A percentile compares a stretch with the other conserved stretches of the same genome.
Evolutionary conservation across 2,329 filamentous ascomycete species (phyloP).

Genomic region (Diaporthe caulivora): DNA sequence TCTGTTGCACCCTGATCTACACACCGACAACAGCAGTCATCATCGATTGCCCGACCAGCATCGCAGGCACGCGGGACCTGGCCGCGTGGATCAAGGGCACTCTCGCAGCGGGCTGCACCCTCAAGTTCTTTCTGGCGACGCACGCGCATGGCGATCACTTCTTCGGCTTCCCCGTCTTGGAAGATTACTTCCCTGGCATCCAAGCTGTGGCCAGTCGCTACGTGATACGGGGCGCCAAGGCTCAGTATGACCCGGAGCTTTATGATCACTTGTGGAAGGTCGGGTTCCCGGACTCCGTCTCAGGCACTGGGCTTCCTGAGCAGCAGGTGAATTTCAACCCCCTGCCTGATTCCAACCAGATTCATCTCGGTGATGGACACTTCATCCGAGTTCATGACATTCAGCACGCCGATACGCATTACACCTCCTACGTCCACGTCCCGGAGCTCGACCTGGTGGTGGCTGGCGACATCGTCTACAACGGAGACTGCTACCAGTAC

Average conservation of each 20-base stretch:
- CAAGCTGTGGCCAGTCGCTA: slow-evolving; percentile 10
- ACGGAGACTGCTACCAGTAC: slow-evolving; percentile 19
- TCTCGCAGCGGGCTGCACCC: background rate
- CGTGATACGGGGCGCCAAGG: background rate
- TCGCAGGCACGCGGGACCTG: slow-evolving; percentile 5
- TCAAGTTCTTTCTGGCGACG: background rate
- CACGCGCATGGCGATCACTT: slow-evolving; percentile 29
- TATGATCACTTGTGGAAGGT: slow-evolving; percentile 10
- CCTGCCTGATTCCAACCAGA: background rate
- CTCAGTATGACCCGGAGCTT: slow-evolving; percentile 12
- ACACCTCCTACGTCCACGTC: slow-evolving; percentile 14
- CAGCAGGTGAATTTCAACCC: background rate
- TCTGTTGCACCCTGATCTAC: slow-evolving; percentile 4
- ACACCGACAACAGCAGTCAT: background rate
- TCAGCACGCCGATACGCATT: slow-evolving; percentile 2
- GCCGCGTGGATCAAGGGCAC: slow-evolving; percentile 17
- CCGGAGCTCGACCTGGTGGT: slow-evolving; percentile 1
- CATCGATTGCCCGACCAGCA: slow-evolving; percentile 15
- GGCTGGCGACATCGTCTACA: slow-evolving; percentile 15
- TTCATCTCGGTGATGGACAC: background rate
- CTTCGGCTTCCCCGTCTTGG: slow-evolving; percentile 23
- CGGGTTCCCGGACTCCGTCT: background rate
- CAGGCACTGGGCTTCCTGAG: background rate
- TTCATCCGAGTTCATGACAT: background rate
- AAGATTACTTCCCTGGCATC: slow-evolving; percentile 11